Evolutionary conservation across 78 protist species (phyloP), one percentile per base, ranked within the genome.

Genomic region (Planoprotostelium fungivorum): DNA sequence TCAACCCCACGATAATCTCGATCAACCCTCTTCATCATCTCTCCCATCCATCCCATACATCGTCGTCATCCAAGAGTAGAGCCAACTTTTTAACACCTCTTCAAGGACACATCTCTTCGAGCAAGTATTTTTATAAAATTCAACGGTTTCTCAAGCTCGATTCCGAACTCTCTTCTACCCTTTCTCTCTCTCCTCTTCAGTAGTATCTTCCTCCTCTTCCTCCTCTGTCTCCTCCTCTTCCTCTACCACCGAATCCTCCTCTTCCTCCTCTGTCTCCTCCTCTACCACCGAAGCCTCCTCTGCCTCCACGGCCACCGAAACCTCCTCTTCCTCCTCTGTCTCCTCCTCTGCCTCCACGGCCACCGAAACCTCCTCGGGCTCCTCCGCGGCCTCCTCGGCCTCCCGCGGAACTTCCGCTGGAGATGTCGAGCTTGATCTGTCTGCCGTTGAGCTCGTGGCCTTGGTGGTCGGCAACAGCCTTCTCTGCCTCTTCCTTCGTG

Each of bases 301-400:
- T 51, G 73, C 73, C 73, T 5, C 73, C 73, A 16, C 5, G 16
- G 5, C 73, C 73, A 25, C 73, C 73, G 73, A 5, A 16, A 51
- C 73, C 73, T 25, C 73, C 73, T 5, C 73, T 5, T 51, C 73
- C 73, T 51, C 73, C 73, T 51, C 73, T 51, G 73, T 51, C 73
- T 25, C 73, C 73, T 51, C 73, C 73, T 5, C 73, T 5, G 16
- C 73, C 73, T 5, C 73, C 89, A 28, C 89, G 9, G 83, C 89
- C 89, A 16, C 89, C 89, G 89, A 87, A 87, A 31, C 93, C 92
- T 35, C 93, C 88, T 29, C 92, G 88, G n/a, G n/a, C n/a, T 0
- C 92, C 95, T 28, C 95, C 89, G n/a, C 92, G 87, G 10, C 90
- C 86, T 1, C 91, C 51, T 29, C 95, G 87, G 1, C 92, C 83